Percentiles rank a stretch among this genome's conserved stretches.
phyloP scores from a whole-genome alignment of 1,284 basidiomycete species.

The Leccinum pachyderme region DNA sequence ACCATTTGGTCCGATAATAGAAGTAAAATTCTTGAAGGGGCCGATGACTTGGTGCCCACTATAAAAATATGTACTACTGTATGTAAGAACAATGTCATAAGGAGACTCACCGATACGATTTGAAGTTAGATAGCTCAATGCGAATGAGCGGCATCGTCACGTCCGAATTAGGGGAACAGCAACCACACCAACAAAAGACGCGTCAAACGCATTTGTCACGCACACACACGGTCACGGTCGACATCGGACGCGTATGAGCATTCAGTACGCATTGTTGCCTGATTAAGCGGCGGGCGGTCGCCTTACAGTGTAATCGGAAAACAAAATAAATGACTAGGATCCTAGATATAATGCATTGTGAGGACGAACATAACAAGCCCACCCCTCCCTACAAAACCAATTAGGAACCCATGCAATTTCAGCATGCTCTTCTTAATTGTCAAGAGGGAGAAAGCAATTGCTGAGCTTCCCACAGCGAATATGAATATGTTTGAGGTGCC shows the following conservation, averaged over 20 bases:
- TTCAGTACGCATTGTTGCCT: not conserved
- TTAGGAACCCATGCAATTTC: conserved; percentile 14
- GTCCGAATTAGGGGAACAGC: conserved; percentile 21
- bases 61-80: conserved; percentile 14
- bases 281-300: too few relatives aligned
- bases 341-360: conserved; percentile 4
- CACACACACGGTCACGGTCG: conserved; percentile 24
- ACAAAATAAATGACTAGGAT: conserved; percentile 13
- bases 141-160: conserved; percentile 67
- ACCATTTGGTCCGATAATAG: conserved; percentile 97
- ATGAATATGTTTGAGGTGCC: conserved; percentile 33
- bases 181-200: conserved; percentile 22
- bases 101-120: conserved; percentile 71
- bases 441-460: conserved; percentile 28
- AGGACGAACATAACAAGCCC: not conserved
- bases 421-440: conserved; percentile 20
- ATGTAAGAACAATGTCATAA: not conserved
- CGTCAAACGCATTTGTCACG: conserved; percentile 29
- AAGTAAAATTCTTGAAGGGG: conserved; percentile 91
- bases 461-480: conserved; percentile 24
- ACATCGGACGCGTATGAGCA: not conserved
- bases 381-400: not conserved
- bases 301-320: not conserved
- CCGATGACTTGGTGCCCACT: conserved; percentile 86
- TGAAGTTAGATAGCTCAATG: conserved; percentile 91